Base-by-base conservation (phyloP, 129 eudicot genomes). In the Helianthus annuus region DNA sequence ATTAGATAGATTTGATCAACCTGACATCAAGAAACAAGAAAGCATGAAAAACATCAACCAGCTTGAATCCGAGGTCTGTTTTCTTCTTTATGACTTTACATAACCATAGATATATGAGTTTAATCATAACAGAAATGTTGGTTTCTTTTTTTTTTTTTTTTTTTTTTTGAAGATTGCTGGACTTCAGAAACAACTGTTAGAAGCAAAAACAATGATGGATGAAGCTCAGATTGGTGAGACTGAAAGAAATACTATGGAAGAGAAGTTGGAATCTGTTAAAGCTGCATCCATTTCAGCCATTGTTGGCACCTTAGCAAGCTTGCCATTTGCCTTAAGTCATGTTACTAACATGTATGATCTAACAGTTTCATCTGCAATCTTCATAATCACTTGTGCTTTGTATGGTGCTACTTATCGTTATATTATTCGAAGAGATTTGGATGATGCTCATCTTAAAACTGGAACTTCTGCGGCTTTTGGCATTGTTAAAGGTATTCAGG, bases 401-500 rank as follows among this genome's bases (percentile, higher is more conserved):
- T 95, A 84, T 72, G 99, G 99, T 16, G 95, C 84, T 48, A 95
- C 97, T 48, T 95, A 81, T 64, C 87, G 99, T 2, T 91, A 95
- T 82, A 89, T 83, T 19, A 70, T 91, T n/a, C 74, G 99, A 82
- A 72, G 86, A 85, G 99, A 95, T 59, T 71, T 95, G 77, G 91
- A 86, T 29, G 84, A 95, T 80, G 71, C 79, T 78, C 96, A 95
- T 66, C 90, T 91, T 38, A 95, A 91, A 70, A 81, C 85, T 0
- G 99, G 99, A 27, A 79, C 91, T 17, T 80, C 82, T 79, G 94
- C 99, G 45, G 99, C 99, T 17, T 95, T 95, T 79, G 99, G 89
- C 65, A 61, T 90, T 63, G 96, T 88, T 15, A 95, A 95, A 91
- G 99, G 99, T 95, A 86, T 70, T 60, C 48, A 3, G 22, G 48